Percentiles rank a stretch among this genome's conserved stretches.
Conservation (phyloP, 495 filamentous ascomycete species). For the Copromyces sp. region DNA sequence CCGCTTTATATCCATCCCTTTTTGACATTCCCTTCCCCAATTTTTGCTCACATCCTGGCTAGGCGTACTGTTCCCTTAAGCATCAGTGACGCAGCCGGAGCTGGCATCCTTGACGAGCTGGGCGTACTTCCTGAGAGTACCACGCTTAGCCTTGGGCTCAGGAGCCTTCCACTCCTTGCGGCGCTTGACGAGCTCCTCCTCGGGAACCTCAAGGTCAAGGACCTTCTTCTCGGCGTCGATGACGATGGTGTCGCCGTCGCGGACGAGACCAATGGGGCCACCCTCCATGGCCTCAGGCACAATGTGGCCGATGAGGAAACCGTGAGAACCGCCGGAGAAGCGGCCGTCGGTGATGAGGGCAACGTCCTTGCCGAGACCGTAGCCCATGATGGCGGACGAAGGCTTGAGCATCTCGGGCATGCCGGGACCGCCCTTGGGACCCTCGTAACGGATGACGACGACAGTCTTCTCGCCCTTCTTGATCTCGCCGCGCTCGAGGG, state of each 20-base stretch:
- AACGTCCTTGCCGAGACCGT: constrained; percentile 72
- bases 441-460: constrained; percentile 94
- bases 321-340: constrained; percentile 69
- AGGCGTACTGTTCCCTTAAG: not conserved
- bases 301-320: constrained; percentile 70
- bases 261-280: constrained; percentile 57
- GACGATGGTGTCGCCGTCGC: constrained; percentile 57
- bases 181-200: constrained; percentile 54
- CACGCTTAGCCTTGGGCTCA: constrained; percentile 54
- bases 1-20: not conserved
- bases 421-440: constrained; percentile 67
- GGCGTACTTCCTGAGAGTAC: constrained; percentile 71
- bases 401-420: constrained; percentile 91
- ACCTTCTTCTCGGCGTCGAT: constrained; percentile 61
- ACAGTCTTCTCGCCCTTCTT: constrained; percentile 97
- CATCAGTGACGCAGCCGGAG: constrained; percentile 73
- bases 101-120: constrained; percentile 61
- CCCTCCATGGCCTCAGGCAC: constrained; percentile 62
- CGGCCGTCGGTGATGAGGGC: constrained; percentile 71
- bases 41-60: not conserved
- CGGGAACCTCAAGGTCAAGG: constrained; percentile 49
- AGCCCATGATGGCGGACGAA: constrained; percentile 74
- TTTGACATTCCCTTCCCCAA: not conserved
- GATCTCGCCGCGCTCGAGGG: constrained; percentile 71
- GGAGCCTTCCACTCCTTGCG: constrained; percentile 58